Evolutionary conservation across 805 yeast genomes (phyloP).

Genomic region (Saccharomycopsis oosterbeekiorum): DNA sequence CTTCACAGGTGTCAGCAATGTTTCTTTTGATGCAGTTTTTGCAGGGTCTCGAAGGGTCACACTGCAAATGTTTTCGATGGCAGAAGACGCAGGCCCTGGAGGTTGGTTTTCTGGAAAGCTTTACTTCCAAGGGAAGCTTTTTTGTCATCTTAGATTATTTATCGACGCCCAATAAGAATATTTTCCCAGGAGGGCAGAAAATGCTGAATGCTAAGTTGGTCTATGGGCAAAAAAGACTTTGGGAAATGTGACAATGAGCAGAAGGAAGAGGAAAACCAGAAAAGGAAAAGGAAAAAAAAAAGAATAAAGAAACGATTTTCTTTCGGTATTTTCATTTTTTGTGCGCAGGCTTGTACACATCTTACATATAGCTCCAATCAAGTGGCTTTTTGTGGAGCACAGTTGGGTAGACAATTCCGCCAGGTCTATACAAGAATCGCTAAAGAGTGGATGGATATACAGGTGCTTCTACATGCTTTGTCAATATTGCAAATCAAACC

Average conservation of each 20-base stretch:
- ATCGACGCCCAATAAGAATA: not conserved
- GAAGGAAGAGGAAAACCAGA: not conserved
- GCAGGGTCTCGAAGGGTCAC: slow-evolving; percentile 60
- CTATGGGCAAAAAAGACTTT: too few species aligned
- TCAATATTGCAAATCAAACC: not conserved
- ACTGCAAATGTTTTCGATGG: slow-evolving; percentile 64
- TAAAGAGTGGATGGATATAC: too few species aligned
- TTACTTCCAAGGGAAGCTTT: slow-evolving; percentile 43
- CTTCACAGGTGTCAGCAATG: slow-evolving; percentile 44
- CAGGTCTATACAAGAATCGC: too few species aligned
- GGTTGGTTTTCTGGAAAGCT: slow-evolving; percentile 48
- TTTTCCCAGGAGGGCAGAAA: too few species aligned
- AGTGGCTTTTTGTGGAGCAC: too few species aligned
- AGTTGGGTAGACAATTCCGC: too few species aligned
- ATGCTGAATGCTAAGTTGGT: too few species aligned
- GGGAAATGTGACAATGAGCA: too few species aligned
- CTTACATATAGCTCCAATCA: too few species aligned
- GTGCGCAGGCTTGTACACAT: not conserved
- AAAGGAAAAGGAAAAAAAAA: not conserved
- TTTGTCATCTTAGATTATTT: slow-evolving; percentile 42
- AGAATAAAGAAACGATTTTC: not conserved
- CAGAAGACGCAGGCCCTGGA: slow-evolving; percentile 65
- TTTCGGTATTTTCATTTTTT: not conserved
- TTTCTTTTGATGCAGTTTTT: slow-evolving; percentile 58
- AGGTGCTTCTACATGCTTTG: too few species aligned